Evolutionary conservation across 352 stramenopile genomes (phyloP), one percentile per base, ranked within the genome.

Genomic region (Globisporangium parvum): DNA sequence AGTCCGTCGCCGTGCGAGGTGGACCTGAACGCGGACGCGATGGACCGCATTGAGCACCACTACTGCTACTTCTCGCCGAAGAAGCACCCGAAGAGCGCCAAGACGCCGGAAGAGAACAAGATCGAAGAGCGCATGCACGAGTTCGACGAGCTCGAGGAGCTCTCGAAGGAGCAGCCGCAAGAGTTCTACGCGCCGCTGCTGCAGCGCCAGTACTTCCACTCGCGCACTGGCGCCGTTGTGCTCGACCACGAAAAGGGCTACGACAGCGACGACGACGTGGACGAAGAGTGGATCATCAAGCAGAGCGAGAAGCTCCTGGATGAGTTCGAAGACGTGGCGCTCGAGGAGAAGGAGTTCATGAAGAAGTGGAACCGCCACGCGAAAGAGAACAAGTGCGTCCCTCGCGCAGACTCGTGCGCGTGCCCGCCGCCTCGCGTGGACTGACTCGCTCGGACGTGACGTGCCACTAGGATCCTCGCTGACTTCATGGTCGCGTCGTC

Each of bases 311-410:
- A 81, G 66, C 75, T 95, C 57, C 54, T 95, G 24, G 81, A 95
- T 53, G 85, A 95, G 55, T 95, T 93, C 51, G 83, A 95, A 58
- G 85, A 95, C 46, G 85, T 95, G 1, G 77, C 85, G 28, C 59
- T 92, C 31, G 84, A 93, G 60, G 84, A 93, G 52, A 93, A 93
- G 51, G 81, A 91, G 51, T 91, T 95, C 54, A 95, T 95, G 85
- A 95, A 95, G 69, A 89, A 87, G 63, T 95, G 85, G 85, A 95
- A 95, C 63, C 83, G 83, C 47, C 82, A 92, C 51, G 73, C 89
- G 21, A 88, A 90, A 57, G 71, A 88, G 48, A 80, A 87, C 57
- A 81, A 71, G 80, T 91, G 49, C 33, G 47, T n/a, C n/a, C n/a
- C n/a, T n/a, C n/a, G n/a, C n/a, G n/a, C n/a, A n/a, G n/a, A n/a